Evolutionary conservation across 768 basidiomycete species (phyloP), one percentile per base, ranked within the genome.

Genomic region (Saitozyma sp.): DNA sequence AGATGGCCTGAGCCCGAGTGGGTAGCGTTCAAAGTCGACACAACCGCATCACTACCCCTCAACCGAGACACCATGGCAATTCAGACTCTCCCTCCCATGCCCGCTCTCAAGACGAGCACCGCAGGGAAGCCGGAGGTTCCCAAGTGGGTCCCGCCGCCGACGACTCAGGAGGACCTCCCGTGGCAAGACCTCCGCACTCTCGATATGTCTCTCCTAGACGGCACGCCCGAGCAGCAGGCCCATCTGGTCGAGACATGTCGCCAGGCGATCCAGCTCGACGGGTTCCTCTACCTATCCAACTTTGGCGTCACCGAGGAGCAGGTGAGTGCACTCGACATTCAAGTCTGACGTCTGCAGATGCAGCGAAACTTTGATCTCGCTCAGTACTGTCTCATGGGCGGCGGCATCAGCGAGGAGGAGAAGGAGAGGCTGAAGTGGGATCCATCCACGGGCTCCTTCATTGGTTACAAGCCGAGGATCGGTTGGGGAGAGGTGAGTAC

Each of bases 251-350:
- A n/a, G n/a, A n/a, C n/a, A n/a, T n/a, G n/a, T n/a, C n/a, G n/a
- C n/a, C n/a, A n/a, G n/a, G n/a, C n/a, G n/a, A n/a, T n/a, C n/a
- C n/a, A n/a, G n/a, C n/a, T n/a, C n/a, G 67, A 69, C 50, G 67
- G 67, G 9, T 69, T 69, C 61, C 60, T 69, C 50, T 69, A 65
- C 54, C 38, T 69, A 9, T 60, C 62, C 42, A 69, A 69, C 54
- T 69, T 62, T 50, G 67, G 67, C 17, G 57, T 69, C 53, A 46
- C 61, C 14, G 49, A 62, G 3, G 67, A 69, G 54, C 64, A 65
- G 58, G 64, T 69, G 20, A 41, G 58, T 42, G 17, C n/a, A 19
- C 13, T 14, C n/a, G n/a, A n/a, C n/a, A n/a, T n/a, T n/a, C n/a
- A n/a, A n/a, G n/a, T n/a, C n/a, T n/a, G n/a, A n/a, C 57, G 10